Conservation (phyloP, 805 yeast genomes). For the Maudiozyma saulgeensis region DNA sequence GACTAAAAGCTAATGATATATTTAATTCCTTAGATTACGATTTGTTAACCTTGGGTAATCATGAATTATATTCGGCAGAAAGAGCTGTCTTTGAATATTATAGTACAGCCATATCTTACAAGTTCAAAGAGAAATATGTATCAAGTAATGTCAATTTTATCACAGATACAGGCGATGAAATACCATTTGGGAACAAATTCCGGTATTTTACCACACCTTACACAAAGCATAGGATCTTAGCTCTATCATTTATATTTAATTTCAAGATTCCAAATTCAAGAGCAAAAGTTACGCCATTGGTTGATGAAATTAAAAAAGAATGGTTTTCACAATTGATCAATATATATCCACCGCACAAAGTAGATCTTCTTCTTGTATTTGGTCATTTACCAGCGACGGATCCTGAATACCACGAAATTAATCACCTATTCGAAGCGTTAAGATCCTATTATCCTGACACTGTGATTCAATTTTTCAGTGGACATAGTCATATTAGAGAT, state of each 20-base stretch:
- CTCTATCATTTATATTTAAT: constrained; percentile 74
- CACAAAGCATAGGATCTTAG: constrained; percentile 42
- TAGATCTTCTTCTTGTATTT: constrained; percentile 61
- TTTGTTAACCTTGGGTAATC: constrained; percentile 79
- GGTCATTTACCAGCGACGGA: constrained; percentile 70
- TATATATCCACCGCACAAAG: constrained; percentile 29
- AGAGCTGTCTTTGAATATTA: constrained; percentile 60
- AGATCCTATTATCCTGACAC: constrained; percentile 51
- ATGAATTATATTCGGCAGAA: constrained; percentile 68
- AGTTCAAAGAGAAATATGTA: constrained; percentile 55
- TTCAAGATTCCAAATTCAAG: constrained; percentile 48
- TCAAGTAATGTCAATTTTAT: constrained; percentile 61
- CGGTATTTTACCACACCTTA: constrained; percentile 57
- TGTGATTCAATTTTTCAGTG: constrained; percentile 81
- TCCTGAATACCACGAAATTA: constrained; percentile 27
- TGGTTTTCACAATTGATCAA: constrained; percentile 54
- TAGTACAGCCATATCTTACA: constrained; percentile 38
- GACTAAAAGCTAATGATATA: constrained; percentile 48
- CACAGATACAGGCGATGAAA: constrained; percentile 35
- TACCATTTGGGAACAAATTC: constrained; percentile 59
- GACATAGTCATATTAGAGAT: constrained; percentile 89
- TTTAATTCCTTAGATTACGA: constrained; percentile 65
- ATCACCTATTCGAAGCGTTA: constrained; percentile 34
- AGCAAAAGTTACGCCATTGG: constrained; percentile 52
- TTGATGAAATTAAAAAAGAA: constrained; percentile 39